Percentiles rank a stretch among this genome's conserved stretches.
phyloP scores from a whole-genome alignment of 2,329 filamentous ascomycete species.

The Aspergillus sp. region DNA sequence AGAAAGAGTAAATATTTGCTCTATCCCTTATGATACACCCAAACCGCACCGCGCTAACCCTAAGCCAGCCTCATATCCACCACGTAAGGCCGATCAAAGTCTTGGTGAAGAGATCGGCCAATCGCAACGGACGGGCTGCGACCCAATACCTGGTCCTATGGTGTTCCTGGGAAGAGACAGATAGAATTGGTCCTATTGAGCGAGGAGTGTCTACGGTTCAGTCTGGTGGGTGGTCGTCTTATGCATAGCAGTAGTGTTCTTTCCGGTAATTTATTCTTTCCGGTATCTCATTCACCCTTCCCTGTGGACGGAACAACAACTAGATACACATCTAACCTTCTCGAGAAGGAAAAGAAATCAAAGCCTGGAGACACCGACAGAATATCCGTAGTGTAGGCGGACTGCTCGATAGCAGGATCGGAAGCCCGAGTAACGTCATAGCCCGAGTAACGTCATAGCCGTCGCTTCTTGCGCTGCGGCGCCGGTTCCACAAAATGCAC shows the following conservation, averaged over 20 bases:
- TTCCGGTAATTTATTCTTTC: no score
- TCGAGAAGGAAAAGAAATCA: background rate
- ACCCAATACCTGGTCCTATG: conserved; percentile 7
- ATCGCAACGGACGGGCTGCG: background rate
- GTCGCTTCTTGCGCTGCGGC: conserved; percentile 5
- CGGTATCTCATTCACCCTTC: background rate
- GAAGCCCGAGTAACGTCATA: no score
- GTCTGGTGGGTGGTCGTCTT: background rate
- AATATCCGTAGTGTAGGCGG: background rate
- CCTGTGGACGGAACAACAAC: background rate
- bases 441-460: conserved; percentile 1
- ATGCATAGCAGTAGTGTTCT: no score
- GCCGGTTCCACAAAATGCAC: conserved; percentile 14
- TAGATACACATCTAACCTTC: background rate
- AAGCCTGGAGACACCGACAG: background rate
- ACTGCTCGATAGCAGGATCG: background rate
- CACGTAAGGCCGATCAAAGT: background rate
- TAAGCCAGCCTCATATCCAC: background rate
- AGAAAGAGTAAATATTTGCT: background rate
- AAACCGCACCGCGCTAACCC: background rate
- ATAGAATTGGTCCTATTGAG: background rate
- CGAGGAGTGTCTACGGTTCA: background rate
- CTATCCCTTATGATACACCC: background rate
- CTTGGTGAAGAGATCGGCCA: background rate
- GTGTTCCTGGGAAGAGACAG: conserved; percentile 7